Base-by-base conservation (phyloP, 192 early-diverging fungal species). In the Geranomyces michiganensis region DNA sequence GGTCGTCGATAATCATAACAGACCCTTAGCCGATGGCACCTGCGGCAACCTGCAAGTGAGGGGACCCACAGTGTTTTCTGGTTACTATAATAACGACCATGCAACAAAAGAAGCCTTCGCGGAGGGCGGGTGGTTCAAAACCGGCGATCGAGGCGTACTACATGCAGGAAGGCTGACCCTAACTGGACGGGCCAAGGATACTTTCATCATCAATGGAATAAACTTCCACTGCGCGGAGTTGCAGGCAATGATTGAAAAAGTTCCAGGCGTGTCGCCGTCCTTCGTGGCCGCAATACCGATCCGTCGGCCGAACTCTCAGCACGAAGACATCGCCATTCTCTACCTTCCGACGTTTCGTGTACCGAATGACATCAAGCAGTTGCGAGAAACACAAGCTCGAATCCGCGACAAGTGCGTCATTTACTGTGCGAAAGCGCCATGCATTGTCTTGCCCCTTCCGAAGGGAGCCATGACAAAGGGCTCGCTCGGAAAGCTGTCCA, bases 101-200 rank as follows among this genome's bases (percentile, higher is more conserved):
- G 55, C 55, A 24, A 56, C 55, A 13, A 9, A 30, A 9, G 55
- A 8, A 56, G 24, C 55, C 1, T 56, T 56, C 1, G 30, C 55
- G 26, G 55, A 56, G 24, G 55, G 55, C 1, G 36, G 36, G 36
- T 56, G 55, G 55, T 56, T 56, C 55, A 56, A 56, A 56, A 56
- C 55, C 2, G 55, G 55, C 2, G 55, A 56, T 56, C 30, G 55
- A 9, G 55, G 55, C 26, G 24, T 56, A 29, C 26, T 56, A 19
- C 26, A 29, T 5, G 55, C 24, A 29, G 55, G 55, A 56, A 30
- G 24, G 30, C 55, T 56, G 24, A 56, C 55, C 24, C 19, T 56
- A 19, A 56, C 55, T 12, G 55, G 55, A 29, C 24, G 55, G 30
- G 55, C 55, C 55, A 56, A 56, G 4, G 55, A 56, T 56, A 56